phyloP scores from a whole-genome alignment of 306 rosid genomes.

The Pyrus communis region DNA sequence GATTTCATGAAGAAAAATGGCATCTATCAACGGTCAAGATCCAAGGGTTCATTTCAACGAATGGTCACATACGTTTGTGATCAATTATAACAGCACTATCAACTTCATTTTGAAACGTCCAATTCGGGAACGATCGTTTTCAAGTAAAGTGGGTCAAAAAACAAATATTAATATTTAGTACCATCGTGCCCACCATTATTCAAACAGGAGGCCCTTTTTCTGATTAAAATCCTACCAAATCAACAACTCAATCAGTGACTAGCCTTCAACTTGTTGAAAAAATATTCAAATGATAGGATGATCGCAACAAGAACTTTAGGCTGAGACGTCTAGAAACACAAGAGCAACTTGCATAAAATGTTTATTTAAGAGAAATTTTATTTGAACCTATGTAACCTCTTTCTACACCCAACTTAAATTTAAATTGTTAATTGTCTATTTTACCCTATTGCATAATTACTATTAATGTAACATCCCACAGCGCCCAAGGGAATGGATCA shows the following conservation, averaged over 20 bases:
- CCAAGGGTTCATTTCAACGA: not conserved
- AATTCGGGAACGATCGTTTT: no score
- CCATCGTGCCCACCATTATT: not conserved
- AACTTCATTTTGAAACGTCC: not conserved
- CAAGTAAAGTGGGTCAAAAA: not conserved
- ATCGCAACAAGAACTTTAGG: no score
- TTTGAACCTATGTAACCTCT: no score
- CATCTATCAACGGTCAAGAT: not conserved
- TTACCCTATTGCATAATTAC: no score
- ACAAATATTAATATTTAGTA: not conserved
- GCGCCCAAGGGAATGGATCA: fast-evolving
- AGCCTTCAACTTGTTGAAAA: not conserved
- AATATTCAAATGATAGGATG: no score
- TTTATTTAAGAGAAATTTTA: no score
- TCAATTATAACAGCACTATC: not conserved
- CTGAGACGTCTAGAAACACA: no score
- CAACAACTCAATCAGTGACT: not conserved
- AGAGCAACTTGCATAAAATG: no score
- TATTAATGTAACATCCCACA: no score
- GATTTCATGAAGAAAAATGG: not conserved
- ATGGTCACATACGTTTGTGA: not conserved
- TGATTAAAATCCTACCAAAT: not conserved
- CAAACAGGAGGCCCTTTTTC: not conserved
- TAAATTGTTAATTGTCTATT: no score
- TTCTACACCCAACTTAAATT: no score